Base-by-base conservation (phyloP, 306 rosid species). In the Cucumis melo region DNA sequence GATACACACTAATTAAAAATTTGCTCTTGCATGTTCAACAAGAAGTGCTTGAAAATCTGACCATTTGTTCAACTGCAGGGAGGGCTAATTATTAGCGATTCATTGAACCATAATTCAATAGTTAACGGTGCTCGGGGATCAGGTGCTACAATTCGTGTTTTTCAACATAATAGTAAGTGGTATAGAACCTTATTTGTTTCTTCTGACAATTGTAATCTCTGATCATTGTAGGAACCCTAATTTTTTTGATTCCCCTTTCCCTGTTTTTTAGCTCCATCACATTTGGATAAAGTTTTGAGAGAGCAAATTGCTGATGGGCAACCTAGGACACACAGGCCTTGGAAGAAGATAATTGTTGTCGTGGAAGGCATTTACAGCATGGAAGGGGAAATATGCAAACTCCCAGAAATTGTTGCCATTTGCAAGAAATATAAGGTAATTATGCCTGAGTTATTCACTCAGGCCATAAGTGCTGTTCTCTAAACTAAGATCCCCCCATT, bases 361-460 rank as follows among this genome's bases (percentile, higher is more conserved):
- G 97, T 93, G 70, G 98, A 93, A 85, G 98, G 98, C 54, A 93
- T 93, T 78, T 93, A 93, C 80, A 91, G 96, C 64, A 93, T 93
- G 98, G 98, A 93, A 83, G 98, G 98, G 79, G 97, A 93, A 83
- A 91, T 93, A 70, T 91, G 97, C 82, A 87, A 93, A 78, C 98
- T 93, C 85, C 91, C 98, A 56, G 98, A 93, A 87, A 85, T 93
- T 75, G 87, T 93, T 62, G 87, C 93, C 77, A 77, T 91, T 57
- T 93, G 98, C 92, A 93, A 91, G 79, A 91, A 89, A 74, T 93
- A 86, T 50, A 91, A 93, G 90, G 98, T 91, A 64, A 34, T 53
- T 15, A n/a, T 48, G 23, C 76, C 10, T 5, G 17, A 73, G 19
- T 19, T 51, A 17, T 51, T 73, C 48, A 53, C 27, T 53, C 61